A percentile compares a stretch with the other conserved stretches of the same genome.
These are phyloP conservation scores for Fusarium fracticaudum DNA, from an alignment of 2,329 filamentous ascomycete genomes.

Conservation along the genomic window DNA sequence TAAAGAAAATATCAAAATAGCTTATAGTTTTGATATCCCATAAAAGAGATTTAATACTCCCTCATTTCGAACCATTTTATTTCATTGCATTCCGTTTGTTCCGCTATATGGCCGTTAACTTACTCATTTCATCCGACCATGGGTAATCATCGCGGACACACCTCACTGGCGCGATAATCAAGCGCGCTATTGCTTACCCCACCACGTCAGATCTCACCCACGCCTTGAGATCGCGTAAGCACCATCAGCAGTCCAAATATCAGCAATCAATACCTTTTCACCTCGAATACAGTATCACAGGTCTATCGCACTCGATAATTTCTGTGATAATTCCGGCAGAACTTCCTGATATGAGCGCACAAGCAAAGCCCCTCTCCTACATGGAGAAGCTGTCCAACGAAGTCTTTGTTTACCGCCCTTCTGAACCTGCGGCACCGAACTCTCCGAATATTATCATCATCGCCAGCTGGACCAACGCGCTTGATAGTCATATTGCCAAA, in stretches of 20 bases:
- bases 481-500: constrained; percentile 22
- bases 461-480: constrained; percentile 19
- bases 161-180: neutral
- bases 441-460: constrained; percentile 21
- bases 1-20: too few relatives aligned
- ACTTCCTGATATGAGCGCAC: neutral
- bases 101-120: neutral
- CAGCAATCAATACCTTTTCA: neutral
- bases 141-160: neutral
- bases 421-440: neutral
- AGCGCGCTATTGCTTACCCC: constrained; percentile 2
- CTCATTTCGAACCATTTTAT: fast-evolving
- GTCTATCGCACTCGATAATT: too few relatives aligned
- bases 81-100: neutral
- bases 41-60: too few relatives aligned
- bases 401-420: constrained; percentile 8
- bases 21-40: too few relatives aligned
- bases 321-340: too few relatives aligned
- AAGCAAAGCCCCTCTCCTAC: constrained; percentile 5
- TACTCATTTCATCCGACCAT: neutral
- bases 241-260: neutral
- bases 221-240: neutral
- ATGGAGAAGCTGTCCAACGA: constrained; percentile 20
- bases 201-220: neutral
- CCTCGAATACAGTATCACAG: neutral